Conservation (phyloP, 176 grass and related monocot species). For the Pontederia paniculata region DNA sequence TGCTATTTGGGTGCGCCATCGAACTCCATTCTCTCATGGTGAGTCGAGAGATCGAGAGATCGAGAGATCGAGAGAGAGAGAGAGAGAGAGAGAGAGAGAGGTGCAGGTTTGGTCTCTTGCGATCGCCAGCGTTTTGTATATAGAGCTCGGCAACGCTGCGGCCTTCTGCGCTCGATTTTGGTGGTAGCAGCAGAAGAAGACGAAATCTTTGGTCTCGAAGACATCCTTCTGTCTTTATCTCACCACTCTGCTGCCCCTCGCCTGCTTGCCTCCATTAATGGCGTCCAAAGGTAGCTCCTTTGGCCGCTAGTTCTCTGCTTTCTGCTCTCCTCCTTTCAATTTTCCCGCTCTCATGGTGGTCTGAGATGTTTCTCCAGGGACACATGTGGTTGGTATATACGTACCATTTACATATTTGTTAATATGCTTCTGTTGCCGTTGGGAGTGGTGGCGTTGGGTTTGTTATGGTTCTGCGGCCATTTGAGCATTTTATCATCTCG, state of each 20-base stretch:
- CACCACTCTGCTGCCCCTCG: no score
- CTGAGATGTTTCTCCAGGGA: background rate
- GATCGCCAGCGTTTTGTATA: no score
- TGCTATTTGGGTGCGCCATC: background rate
- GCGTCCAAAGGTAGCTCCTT: no score
- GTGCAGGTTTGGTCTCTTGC: no score
- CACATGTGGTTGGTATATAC: background rate
- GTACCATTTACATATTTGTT: background rate
- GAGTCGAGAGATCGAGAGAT: background rate
- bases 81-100: background rate
- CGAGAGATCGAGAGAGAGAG: background rate
- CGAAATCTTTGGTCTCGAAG: no score
- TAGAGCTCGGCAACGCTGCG: background rate
- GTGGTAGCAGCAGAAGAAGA: no score
- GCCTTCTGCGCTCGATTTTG: background rate
- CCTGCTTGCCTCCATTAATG: no score
- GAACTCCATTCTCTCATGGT: background rate
- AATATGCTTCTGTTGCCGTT: background rate
- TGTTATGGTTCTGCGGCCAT: background rate
- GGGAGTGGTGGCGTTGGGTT: background rate
- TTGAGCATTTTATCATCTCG: conserved; percentile 3
- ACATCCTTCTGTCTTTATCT: no score
- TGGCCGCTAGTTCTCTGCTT: no score
- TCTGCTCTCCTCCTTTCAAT: background rate
- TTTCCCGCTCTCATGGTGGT: background rate